A percentile compares a stretch with the other conserved stretches of the same genome.
Conservation (phyloP, 192 early-diverging fungal genomes). For the Entomortierella beljakovae region DNA sequence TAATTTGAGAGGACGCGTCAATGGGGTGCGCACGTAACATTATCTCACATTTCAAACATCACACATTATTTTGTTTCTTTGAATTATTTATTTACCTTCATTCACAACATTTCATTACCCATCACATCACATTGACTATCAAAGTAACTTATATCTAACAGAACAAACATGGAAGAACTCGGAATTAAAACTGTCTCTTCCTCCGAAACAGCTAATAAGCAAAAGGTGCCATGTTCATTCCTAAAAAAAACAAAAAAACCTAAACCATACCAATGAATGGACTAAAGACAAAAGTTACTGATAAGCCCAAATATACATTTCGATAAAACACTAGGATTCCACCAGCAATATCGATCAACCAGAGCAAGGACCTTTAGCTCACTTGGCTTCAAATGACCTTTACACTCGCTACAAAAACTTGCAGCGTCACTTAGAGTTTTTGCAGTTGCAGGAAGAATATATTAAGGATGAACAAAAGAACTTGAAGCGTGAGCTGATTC, state of each 20-base stretch:
- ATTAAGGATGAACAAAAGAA: constrained; percentile 99
- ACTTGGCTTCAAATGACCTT: constrained; percentile 83
- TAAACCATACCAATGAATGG: no score
- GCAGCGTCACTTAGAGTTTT: constrained; percentile 93
- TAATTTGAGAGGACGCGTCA: no score
- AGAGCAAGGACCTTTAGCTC: constrained; percentile 63
- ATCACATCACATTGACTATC: neutral
- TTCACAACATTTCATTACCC: neutral
- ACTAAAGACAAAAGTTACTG: constrained; percentile 2
- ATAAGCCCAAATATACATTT: neutral
- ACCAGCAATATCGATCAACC: constrained; percentile 8
- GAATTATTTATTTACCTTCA: neutral
- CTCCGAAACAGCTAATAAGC: constrained; percentile 26
- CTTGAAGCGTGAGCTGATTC: constrained; percentile 92
- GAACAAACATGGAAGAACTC: constrained; percentile 44
- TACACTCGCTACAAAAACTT: constrained; percentile 96
- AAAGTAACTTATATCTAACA: neutral
- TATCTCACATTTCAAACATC: neutral
- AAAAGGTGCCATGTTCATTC: constrained; percentile 16
- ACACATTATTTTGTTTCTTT: no score
- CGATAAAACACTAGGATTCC: constrained; percentile 12
- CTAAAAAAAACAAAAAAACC: no score
- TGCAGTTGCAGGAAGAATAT: constrained; percentile 98
- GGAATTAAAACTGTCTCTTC: constrained; percentile 32
- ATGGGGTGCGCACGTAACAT: neutral